Evolutionary conservation across 371 early-diverging fungal species (phyloP), one percentile per base, ranked within the genome.

Genomic region (Phascolomyces articulosus): DNA sequence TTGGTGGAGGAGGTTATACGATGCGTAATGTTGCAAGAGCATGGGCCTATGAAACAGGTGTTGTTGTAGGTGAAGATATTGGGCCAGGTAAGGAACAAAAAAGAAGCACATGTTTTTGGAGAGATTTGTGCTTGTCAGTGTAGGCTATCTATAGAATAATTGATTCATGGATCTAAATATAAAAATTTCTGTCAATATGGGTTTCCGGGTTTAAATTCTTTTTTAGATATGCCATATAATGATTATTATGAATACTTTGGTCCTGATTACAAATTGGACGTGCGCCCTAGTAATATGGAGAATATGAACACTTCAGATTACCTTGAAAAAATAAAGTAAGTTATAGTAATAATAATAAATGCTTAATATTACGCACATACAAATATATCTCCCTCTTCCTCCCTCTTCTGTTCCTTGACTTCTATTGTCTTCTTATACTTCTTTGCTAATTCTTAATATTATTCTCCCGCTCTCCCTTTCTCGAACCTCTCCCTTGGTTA

Each of bases 1-100:
- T 97, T 2, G 98, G 98, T 40, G 98, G 98, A 6, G 98, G 98
- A 40, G 98, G 98, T 8, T 98, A 98, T 70, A 97, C 95, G 9
- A 89, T 95, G 55, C 87, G 92, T 29, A 98, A 98, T 78, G 98
- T 98, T 24, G 89, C 94, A 15, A 82, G 96, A 62, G 91, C 90
- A 70, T 98, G 98, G 98, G 87, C 96, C 31, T 95, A 98, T 75
- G 98, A 97, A 72, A 96, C 98, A 7, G 89, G 91, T 2, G 86
- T 97, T 28, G 74, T 94, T 4, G 88, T 90, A 34, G 92, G 93
- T 60, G 55, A 89, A 84, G 98, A 97, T 75, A 84, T 95, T 55
- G 96, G 96, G 31, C 76, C 90, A 48, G 95, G 90, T 69, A 62
- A 64, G 69, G 51, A 44, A n/a, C n/a, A n/a, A n/a, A n/a, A n/a